phyloP scores from a whole-genome alignment of 441 rosid species.

The Erodium texanum region DNA sequence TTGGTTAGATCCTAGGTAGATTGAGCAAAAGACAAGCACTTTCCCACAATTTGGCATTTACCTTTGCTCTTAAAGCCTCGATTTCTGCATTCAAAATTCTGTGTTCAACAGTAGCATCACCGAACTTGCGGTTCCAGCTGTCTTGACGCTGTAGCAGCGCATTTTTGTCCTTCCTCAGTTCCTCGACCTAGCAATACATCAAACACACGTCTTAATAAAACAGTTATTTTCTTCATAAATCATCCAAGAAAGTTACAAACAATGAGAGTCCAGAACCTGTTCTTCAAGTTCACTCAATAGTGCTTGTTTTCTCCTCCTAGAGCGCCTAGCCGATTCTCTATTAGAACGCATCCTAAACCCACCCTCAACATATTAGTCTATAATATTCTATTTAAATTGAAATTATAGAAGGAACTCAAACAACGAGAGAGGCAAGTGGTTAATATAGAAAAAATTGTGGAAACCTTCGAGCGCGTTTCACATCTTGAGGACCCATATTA shows the following conservation, averaged over 20 bases:
- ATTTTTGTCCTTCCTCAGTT: constrained; percentile 4
- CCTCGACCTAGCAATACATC: neutral
- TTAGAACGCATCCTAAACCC: neutral
- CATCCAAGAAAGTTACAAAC: neutral
- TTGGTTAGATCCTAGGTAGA: neutral
- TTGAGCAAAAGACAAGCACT: neutral
- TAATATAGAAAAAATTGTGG: neutral
- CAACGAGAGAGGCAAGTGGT: neutral
- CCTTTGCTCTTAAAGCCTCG: constrained; percentile 7
- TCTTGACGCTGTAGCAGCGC: constrained; percentile 2
- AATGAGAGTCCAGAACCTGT: neutral
- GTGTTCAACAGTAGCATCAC: constrained; percentile 4
- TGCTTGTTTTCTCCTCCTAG: constrained; percentile 6
- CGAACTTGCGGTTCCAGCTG: constrained; percentile 5
- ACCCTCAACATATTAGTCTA: neutral
- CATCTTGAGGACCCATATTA: constrained; percentile 7
- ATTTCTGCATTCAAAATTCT: constrained; percentile 5
- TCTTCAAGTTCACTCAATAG: constrained; percentile 2
- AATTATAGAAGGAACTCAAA: neutral
- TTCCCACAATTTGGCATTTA: neutral
- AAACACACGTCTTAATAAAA: neutral
- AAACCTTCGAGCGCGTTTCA: neutral
- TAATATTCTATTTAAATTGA: neutral
- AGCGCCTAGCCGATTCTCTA: constrained; percentile 6
- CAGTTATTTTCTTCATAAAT: neutral